Base-by-base conservation (phyloP, 228 moss, liverwort and hornwort genomes). In the Sphagnum magellanicum region DNA sequence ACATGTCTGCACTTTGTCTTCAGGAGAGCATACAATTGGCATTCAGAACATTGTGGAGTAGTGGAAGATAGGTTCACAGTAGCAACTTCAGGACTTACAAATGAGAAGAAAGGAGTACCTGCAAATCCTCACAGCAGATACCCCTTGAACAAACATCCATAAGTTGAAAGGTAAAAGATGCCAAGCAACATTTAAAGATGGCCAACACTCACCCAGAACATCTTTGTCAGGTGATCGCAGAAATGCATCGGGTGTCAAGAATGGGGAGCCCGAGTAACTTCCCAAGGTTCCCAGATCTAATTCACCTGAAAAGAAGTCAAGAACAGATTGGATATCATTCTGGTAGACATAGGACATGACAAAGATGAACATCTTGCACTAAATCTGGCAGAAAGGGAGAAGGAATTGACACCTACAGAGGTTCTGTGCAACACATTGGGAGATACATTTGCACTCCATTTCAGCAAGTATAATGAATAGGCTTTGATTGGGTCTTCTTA, bases 211-310 rank as follows among this genome's bases (percentile, higher is more conserved):
- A 90, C 94, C 98, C 79, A 84, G 77, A 75, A 77, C 88, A 69
- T 98, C 94, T 78, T 93, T 98, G 60, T 92, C 93, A 59, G 98
- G 98, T 67, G 98, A 93, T 69, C 91, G 91, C 69, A 98, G 87
- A 77, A 77, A 90, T 59, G 82, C 83, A 53, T 98, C 98, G 10
- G 98, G 94, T 58, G 91, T 90, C 81, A 98, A 76, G 74, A 91
- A 92, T 12, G 94, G 94, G 61, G 94, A 98, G 68, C 94, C 98
- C 48, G 90, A 86, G 61, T 94, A 98, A 74, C 88, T 98, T 84
- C 91, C 95, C 52, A 96, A 80, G 49, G 85, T 91, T 70, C 90
- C 98, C 69, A 98, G 83, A 84, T 94, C 98, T 82, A 93, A 68
- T 70, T 80, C 82, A 74, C 73, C 76, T 78, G 78, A 16, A 79